A percentile compares a stretch with the other conserved stretches of the same genome.
Conservation (phyloP, 179 eudicot species). For the Silene coronaria region DNA sequence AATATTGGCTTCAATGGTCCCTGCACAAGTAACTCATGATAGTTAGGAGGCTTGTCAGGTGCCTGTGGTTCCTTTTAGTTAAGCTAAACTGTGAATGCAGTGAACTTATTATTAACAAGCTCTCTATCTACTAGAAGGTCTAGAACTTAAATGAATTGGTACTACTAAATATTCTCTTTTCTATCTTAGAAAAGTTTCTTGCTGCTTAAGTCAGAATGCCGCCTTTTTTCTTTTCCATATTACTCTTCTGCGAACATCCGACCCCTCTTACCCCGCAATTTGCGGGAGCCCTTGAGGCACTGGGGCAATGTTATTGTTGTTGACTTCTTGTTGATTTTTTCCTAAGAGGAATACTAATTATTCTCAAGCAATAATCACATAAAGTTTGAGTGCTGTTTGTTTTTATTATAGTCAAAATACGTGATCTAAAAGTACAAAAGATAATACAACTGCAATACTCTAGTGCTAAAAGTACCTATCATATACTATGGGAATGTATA, state of each 20-base stretch:
- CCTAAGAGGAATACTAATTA: not conserved
- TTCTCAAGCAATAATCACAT: not conserved
- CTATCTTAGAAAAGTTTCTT: not conserved
- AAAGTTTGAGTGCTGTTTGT: no score
- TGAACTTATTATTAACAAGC: not conserved
- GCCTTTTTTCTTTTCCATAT: not conserved
- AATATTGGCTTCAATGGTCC: slow-evolving; percentile 38
- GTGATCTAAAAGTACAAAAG: not conserved
- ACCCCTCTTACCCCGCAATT: no score
- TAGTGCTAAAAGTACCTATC: no score
- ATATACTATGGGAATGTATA: no score
- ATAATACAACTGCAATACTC: not conserved
- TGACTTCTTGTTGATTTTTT: no score
- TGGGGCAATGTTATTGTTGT: no score
- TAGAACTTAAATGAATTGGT: not conserved
- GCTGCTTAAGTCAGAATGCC: slow-evolving; percentile 3
- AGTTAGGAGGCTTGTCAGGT: slow-evolving; percentile 13
- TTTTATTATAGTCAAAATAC: not conserved
- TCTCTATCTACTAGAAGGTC: no score
- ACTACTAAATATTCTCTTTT: not conserved
- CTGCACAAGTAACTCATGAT: slow-evolving; percentile 37
- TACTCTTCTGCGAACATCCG: no score
- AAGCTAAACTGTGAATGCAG: not conserved
- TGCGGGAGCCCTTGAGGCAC: no score
- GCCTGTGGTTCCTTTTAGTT: not conserved